These are phyloP conservation scores for Candida xiaguanensis DNA, from an alignment of 805 yeast genomes.

Conservation along the genomic window DNA sequence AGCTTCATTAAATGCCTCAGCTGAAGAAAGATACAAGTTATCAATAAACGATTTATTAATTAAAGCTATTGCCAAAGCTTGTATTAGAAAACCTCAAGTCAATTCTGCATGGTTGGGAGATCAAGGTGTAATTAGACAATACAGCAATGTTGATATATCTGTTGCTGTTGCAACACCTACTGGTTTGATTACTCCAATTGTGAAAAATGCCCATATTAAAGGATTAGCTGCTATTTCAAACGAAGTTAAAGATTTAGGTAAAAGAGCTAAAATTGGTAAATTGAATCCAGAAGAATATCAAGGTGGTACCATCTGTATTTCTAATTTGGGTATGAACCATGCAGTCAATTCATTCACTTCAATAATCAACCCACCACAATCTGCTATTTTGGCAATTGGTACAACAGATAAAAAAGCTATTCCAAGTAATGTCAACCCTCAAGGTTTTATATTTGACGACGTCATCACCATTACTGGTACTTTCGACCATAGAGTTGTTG, in stretches of 20 bases:
- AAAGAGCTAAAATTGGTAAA: conserved; percentile 93
- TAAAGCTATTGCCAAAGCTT: conserved; percentile 92
- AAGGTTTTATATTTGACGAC: conserved; percentile 90
- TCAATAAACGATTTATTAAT: conserved; percentile 92
- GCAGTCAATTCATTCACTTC: conserved; percentile 94
- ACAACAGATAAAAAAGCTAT: conserved; percentile 90
- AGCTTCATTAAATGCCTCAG: conserved; percentile 78
- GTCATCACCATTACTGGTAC: conserved; percentile 92
- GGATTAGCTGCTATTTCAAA: conserved; percentile 81
- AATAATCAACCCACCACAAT: conserved; percentile 96
- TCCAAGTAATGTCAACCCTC: conserved; percentile 85
- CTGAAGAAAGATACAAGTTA: conserved; percentile 83
- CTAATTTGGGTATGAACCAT: conserved; percentile 97
- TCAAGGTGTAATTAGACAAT: conserved; percentile 90
- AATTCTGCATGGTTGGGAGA: conserved; percentile 91
- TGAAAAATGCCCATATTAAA: conserved; percentile 79
- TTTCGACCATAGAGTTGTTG: conserved; percentile 95
- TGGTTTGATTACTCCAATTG: conserved; percentile 95
- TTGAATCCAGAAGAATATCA: conserved; percentile 95
- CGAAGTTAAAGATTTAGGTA: conserved; percentile 88
- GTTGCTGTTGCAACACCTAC: conserved; percentile 99
- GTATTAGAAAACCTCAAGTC: conserved; percentile 85
- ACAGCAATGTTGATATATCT: conserved; percentile 87
- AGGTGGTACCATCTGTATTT: conserved; percentile 98
- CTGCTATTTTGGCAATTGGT: conserved; percentile 91